A percentile compares a stretch with the other conserved stretches of the same genome.
Evolutionary conservation across 352 stramenopile species (phyloP).

Genomic region (Pythium diclinum): DNA sequence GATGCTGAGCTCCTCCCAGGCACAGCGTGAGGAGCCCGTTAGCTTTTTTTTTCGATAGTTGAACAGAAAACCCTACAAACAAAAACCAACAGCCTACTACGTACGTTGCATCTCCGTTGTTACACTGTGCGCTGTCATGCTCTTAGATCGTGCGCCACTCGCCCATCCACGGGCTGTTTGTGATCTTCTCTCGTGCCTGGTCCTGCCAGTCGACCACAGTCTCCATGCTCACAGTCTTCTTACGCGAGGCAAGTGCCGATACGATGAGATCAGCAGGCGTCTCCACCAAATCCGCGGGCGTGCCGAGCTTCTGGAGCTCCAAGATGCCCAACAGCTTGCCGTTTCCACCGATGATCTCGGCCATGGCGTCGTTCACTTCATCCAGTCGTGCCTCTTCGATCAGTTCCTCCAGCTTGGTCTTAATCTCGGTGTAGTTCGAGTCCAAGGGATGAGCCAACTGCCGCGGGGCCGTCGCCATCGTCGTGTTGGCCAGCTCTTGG

Average conservation of each 20-base stretch:
- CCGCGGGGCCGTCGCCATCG: constrained; percentile 3
- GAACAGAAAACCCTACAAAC: constrained; percentile 8
- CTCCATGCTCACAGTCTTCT: constrained; percentile 30
- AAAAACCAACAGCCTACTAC: background rate
- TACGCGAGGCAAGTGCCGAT: constrained; percentile 25
- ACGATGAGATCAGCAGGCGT: constrained; percentile 73
- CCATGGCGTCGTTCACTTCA: constrained; percentile 79
- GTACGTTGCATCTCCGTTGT: background rate
- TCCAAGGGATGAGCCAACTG: constrained; percentile 27
- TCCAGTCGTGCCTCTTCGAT: constrained; percentile 75
- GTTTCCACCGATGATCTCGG: constrained; percentile 55
- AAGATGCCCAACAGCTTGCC: constrained; percentile 42
- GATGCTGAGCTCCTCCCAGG: constrained; percentile 6
- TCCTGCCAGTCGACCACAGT: constrained; percentile 51
- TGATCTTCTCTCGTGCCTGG: constrained; percentile 36
- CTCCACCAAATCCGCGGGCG: constrained; percentile 64
- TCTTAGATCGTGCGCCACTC: constrained; percentile 77
- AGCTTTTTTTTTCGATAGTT: constrained; percentile 3
- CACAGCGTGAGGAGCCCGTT: constrained; percentile 1
- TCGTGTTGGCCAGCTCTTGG: constrained; percentile 49
- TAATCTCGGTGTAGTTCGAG: constrained; percentile 34
- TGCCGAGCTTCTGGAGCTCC: constrained; percentile 78
- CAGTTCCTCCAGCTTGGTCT: constrained; percentile 45
- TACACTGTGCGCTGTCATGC: background rate
- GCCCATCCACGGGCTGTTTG: constrained; percentile 54